Evolutionary conservation across 1,284 basidiomycete species (phyloP).

Genomic region (Malassezia obtusa): DNA sequence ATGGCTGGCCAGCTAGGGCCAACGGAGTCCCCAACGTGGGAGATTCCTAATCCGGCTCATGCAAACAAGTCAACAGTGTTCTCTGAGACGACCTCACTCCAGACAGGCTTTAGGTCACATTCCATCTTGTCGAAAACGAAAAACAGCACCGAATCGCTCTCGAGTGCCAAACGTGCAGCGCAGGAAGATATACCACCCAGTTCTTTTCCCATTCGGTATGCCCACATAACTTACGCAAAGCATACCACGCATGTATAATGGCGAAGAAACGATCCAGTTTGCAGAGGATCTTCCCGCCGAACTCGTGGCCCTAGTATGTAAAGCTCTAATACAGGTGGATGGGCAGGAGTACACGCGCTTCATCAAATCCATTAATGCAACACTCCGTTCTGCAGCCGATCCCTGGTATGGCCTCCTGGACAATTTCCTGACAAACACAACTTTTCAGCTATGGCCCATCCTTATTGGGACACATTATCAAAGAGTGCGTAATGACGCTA

Average conservation of each 20-base stretch:
- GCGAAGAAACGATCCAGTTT: slow-evolving; percentile 6
- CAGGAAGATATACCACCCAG: no score
- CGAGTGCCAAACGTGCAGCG: no score
- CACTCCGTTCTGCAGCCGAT: neutral
- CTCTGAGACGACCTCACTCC: no score
- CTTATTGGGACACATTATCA: slow-evolving; percentile 8
- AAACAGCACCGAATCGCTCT: no score
- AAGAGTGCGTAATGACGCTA: neutral
- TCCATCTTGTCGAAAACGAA: no score
- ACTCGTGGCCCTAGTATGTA: neutral
- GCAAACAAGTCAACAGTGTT: neutral
- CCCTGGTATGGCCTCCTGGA: slow-evolving; percentile 8
- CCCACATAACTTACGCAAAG: neutral
- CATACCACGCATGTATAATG: slow-evolving; percentile 3
- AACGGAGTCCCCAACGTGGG: no score
- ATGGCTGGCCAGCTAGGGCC: no score
- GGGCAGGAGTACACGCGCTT: neutral
- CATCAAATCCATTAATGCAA: slow-evolving; percentile 4
- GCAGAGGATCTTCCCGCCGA: neutral
- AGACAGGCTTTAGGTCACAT: no score
- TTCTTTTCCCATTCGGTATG: neutral
- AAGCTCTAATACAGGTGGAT: neutral
- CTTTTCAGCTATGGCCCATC: slow-evolving; percentile 11
- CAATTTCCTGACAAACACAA: slow-evolving; percentile 5
- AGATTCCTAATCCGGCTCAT: no score